A percentile compares a stretch with the other conserved stretches of the same genome.
Evolutionary conservation across 371 early-diverging fungal species (phyloP).

Genomic region (Mucor racemosus): DNA sequence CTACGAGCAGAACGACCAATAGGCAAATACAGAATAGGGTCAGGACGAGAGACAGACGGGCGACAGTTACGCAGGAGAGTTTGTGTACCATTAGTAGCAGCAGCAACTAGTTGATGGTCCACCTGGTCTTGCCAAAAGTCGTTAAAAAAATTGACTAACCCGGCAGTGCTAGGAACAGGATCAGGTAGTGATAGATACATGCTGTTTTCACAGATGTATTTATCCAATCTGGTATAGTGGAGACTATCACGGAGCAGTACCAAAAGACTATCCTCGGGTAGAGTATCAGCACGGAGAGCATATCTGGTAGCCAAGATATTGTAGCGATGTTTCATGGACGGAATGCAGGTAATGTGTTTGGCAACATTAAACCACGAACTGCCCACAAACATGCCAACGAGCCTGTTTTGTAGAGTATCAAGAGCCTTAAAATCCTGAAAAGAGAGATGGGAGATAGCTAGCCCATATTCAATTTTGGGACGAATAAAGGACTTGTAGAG

Average conservation of each 20-base stretch:
- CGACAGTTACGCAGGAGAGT: background rate
- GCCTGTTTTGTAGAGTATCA: background rate
- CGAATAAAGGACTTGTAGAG: slow-evolving; percentile 13
- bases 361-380: slow-evolving; percentile 10
- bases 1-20: background rate
- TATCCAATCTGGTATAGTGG: background rate
- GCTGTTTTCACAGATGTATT: background rate
- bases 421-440: background rate
- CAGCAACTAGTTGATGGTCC: background rate
- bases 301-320: background rate
- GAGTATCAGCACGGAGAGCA: background rate
- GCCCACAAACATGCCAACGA: background rate
- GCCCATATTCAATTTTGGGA: background rate
- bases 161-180: background rate
- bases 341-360: slow-evolving; percentile 11
- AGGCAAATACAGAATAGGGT: background rate
- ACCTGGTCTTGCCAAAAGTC: background rate
- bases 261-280: background rate
- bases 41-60: background rate
- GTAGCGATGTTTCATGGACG: slow-evolving; percentile 8
- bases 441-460: background rate
- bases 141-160: too few relatives aligned
- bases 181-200: background rate
- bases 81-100: background rate
- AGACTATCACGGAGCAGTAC: background rate